A percentile compares a stretch with the other conserved stretches of the same genome.
Evolutionary conservation across 2,329 filamentous ascomycete species (phyloP).

Genomic region (Cordyceps pruinosa): DNA sequence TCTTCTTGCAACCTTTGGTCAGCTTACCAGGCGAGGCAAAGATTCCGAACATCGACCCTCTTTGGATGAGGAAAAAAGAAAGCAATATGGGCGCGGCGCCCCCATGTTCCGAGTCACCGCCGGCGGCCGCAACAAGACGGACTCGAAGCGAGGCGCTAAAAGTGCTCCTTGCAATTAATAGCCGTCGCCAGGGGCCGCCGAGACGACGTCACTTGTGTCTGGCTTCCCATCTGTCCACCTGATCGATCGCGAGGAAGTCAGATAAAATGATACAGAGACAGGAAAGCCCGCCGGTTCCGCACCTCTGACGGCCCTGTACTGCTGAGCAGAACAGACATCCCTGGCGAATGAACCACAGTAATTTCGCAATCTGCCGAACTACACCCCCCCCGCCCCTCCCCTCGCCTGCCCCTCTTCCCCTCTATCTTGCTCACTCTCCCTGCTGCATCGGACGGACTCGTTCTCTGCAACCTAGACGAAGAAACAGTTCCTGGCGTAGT

Average conservation of each 20-base stretch:
- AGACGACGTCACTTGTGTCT: neutral
- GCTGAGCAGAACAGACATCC: neutral
- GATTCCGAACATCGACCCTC: neutral
- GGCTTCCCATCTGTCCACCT: neutral
- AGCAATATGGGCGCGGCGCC: neutral
- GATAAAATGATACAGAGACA: conserved; percentile 2
- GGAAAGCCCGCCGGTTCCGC: neutral
- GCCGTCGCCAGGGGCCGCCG: neutral
- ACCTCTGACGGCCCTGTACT: neutral
- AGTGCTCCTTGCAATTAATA: conserved; percentile 7
- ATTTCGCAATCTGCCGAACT: conserved; percentile 8
- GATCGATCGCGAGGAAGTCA: conserved; percentile 2
- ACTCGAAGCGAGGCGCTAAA: neutral
- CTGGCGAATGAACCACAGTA: conserved; percentile 7
- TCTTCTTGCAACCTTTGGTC: neutral
- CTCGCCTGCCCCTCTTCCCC: neutral
- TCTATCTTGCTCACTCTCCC: neutral
- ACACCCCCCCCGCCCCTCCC: neutral
- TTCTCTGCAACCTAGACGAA: neutral
- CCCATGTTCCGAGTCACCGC: neutral
- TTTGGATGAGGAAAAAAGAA: neutral
- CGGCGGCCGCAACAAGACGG: too few species aligned
- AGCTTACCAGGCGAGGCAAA: neutral
- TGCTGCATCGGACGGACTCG: neutral
- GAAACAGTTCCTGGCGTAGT: too few species aligned